Evolutionary conservation across 2,329 filamentous ascomycete species (phyloP), one percentile per base, ranked within the genome.

Genomic region (Lachnellula willkommii): DNA sequence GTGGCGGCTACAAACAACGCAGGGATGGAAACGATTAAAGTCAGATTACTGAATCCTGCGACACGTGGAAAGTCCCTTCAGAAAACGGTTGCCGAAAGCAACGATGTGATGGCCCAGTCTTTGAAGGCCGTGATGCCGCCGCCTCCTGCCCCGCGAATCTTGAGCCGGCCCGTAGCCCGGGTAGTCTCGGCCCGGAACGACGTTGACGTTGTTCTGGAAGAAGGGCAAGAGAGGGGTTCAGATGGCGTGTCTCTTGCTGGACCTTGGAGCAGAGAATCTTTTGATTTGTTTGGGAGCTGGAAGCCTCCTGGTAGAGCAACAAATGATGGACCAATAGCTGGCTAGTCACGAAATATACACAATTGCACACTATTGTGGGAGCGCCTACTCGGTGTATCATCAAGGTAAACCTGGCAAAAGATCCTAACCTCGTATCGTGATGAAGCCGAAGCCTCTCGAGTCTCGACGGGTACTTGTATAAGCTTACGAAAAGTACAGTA

Each of bases 201-300:
- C 35, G 35, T 24, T 39, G 48, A 49, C 35, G 40, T 24, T 36
- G 40, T 24, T 36, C 42, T 15, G n/a, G 15, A 15, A 5, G 50
- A 46, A 42, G 40, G 45, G 49, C 28, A 17, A 48, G 24, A 22
- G 35, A 37, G 2, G 20, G 36, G 37, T 36, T 15, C 28, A 43
- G 43, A 40, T 20, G 39, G 28, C 22, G 48, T 52, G 22, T 28
- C 52, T n/a, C 4, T 39, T 7, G 50, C 46, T 15, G 69, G 69
- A 1, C 66, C 70, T 5, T 72, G 70, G 70, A 71, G 69, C 59
- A 62, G 66, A 37, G 69, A 71, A 58, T 64, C 69, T 4, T 68
- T 68, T 51, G 70, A 72, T 61, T 59, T 72, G n/a, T 68, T 72
- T 59, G 67, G 63, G 20, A 52, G 42, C 45, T 66, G 63, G 65